phyloP scores from a whole-genome alignment of 352 stramenopile species.

The Phytophthora sansomeana region DNA sequence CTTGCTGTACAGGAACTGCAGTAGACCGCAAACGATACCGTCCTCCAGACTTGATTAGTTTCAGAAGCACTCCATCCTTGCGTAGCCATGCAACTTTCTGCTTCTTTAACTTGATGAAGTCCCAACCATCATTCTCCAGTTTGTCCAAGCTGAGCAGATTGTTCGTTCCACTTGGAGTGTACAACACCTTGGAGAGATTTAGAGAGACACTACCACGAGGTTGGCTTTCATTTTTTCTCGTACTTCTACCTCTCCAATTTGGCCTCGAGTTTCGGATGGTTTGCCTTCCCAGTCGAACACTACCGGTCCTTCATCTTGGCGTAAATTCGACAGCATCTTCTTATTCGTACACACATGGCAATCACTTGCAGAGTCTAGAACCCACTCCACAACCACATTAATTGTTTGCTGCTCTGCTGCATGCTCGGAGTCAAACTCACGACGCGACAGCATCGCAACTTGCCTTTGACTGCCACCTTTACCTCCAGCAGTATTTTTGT shows the following conservation, averaged over 20 bases:
- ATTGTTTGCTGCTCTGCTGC: not conserved
- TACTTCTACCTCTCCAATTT: not conserved
- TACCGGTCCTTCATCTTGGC: slow-evolving; percentile 10
- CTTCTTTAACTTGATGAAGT: not conserved
- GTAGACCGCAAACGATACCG: not conserved
- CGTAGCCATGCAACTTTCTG: not conserved
- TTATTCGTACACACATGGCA: slow-evolving; percentile 3
- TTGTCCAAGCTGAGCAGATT: slow-evolving; percentile 2
- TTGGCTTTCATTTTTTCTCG: not conserved
- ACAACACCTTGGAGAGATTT: not conserved
- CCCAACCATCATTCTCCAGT: no score
- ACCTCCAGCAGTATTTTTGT: no score
- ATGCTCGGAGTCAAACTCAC: not conserved
- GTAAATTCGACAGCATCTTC: not conserved
- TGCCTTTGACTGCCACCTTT: not conserved
- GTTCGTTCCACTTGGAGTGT: not conserved
- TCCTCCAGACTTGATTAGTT: not conserved
- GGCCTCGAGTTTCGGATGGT: not conserved
- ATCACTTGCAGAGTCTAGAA: not conserved
- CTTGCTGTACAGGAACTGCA: not conserved
- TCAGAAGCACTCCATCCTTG: not conserved
- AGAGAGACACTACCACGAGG: not conserved
- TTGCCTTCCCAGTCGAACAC: slow-evolving; percentile 23
- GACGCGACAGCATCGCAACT: not conserved
- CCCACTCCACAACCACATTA: not conserved